These are phyloP conservation scores for Boletus pseudo-olivaceus DNA, from an alignment of 768 basidiomycete genomes.

Conservation along the genomic window DNA sequence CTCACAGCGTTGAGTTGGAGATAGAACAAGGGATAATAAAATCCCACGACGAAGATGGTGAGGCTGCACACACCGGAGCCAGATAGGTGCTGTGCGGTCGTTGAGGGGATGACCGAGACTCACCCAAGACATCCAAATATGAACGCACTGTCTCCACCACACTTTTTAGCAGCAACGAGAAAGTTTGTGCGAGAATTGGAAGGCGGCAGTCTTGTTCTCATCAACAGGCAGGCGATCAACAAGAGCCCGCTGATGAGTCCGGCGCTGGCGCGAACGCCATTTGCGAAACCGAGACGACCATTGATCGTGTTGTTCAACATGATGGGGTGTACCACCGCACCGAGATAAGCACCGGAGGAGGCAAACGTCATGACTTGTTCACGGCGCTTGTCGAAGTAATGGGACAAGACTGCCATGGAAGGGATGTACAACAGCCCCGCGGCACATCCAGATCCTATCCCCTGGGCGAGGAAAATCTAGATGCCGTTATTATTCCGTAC, in stretches of 20 bases:
- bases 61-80: conserved; percentile 12
- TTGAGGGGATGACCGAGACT: not conserved
- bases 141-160: conserved; percentile 23
- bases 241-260: conserved; percentile 38
- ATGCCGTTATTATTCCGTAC: not conserved
- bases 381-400: conserved; percentile 48
- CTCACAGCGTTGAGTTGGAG: conserved; percentile 52
- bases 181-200: conserved; percentile 26
- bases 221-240: conserved; percentile 38
- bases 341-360: conserved; percentile 54
- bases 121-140: conserved; percentile 29
- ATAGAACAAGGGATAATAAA: conserved; percentile 59
- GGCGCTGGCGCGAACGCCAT: conserved; percentile 41
- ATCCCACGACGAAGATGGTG: conserved; percentile 35
- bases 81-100: not conserved
- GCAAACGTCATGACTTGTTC: conserved; percentile 53
- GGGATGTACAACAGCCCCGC: conserved; percentile 48
- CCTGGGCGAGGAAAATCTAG: conserved; percentile 52
- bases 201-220: conserved; percentile 39
- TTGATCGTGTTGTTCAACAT: conserved; percentile 51
- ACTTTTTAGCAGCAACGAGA: conserved; percentile 20
- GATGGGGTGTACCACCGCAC: conserved; percentile 59
- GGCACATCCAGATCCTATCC: conserved; percentile 47
- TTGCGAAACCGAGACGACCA: conserved; percentile 44
- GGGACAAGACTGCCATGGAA: conserved; percentile 45